phyloP scores from a whole-genome alignment of 768 basidiomycete genomes.

The Trametes maxima region DNA sequence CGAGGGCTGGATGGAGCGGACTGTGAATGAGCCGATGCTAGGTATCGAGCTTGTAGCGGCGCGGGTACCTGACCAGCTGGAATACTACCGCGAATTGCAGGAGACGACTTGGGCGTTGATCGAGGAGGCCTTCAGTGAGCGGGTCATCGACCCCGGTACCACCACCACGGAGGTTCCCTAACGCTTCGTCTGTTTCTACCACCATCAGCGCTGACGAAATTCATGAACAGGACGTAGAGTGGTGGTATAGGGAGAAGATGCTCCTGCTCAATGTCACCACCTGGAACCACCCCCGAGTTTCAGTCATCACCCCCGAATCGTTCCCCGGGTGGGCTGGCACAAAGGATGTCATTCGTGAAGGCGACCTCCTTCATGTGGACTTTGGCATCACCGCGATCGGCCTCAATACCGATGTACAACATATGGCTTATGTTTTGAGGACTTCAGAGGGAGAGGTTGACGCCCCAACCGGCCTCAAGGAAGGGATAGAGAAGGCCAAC shows the following conservation, averaged over 20 bases:
- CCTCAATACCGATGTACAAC: slow-evolving; percentile 58
- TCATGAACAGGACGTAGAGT: slow-evolving; percentile 46
- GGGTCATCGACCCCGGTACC: slow-evolving; percentile 42
- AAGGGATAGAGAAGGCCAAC: slow-evolving; percentile 49
- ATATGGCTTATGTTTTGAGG: slow-evolving; percentile 56
- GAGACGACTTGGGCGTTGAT: slow-evolving; percentile 56
- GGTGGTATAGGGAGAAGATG: slow-evolving; percentile 59
- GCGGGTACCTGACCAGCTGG: slow-evolving; percentile 44
- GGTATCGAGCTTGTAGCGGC: slow-evolving; percentile 51
- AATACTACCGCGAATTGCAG: slow-evolving; percentile 48
- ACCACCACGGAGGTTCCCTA: slow-evolving; percentile 53
- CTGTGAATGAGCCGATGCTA: slow-evolving; percentile 47
- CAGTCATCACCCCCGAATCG: slow-evolving; percentile 43
- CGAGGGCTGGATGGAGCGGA: slow-evolving; percentile 43
- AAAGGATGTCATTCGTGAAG: slow-evolving; percentile 44
- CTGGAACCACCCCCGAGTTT: slow-evolving; percentile 57
- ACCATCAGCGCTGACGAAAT: neutral
- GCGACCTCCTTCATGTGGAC: slow-evolving; percentile 57
- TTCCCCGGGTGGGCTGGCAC: slow-evolving; percentile 47
- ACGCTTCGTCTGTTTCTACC: neutral
- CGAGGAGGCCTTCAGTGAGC: slow-evolving; percentile 53
- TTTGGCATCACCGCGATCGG: slow-evolving; percentile 57
- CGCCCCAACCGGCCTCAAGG: slow-evolving; percentile 45
- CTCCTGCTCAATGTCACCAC: slow-evolving; percentile 47
- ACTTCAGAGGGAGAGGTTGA: slow-evolving; percentile 41